A percentile compares a stretch with the other conserved stretches of the same genome.
Conservation (phyloP, 192 early-diverging fungal species). For the Linnemannia zychae region DNA sequence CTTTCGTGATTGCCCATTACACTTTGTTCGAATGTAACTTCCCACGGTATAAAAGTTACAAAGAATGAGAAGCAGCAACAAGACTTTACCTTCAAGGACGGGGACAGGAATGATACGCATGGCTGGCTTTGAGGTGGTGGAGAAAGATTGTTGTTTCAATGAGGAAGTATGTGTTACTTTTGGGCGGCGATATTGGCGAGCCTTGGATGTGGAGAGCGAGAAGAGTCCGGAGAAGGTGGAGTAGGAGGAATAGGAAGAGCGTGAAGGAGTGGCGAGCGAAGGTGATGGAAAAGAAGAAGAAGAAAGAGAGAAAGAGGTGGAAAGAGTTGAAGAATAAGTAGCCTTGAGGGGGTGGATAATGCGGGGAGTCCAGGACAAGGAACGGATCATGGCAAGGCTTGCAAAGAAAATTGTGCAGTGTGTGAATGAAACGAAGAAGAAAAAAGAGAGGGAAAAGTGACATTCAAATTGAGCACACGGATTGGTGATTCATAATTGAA, state of each 20-base stretch:
- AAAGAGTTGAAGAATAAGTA: conserved; percentile 1
- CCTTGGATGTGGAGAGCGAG: background rate
- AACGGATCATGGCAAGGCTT: background rate
- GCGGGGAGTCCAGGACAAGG: background rate
- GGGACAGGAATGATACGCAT: conserved; percentile 52
- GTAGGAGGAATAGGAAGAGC: background rate
- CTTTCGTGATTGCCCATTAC: too few species aligned
- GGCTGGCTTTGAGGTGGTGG: conserved; percentile 4
- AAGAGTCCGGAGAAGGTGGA: background rate
- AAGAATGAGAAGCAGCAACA: too few species aligned
- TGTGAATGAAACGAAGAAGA: background rate
- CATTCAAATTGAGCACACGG: background rate
- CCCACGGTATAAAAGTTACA: background rate
- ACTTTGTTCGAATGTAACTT: background rate
- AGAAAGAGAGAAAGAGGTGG: background rate
- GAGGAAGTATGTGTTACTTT: background rate
- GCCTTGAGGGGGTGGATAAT: conserved; percentile 5
- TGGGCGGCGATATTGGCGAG: background rate
- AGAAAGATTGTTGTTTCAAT: conserved; percentile 6
- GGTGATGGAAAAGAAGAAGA: conserved; percentile 11
- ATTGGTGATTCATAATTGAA: background rate
- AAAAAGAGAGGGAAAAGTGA: background rate
- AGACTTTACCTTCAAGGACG: conserved; percentile 48
- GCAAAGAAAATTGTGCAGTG: too few species aligned
- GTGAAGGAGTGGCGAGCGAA: conserved; percentile 6